phyloP scores from a whole-genome alignment of 2,329 filamentous ascomycete species.

The Arthroderma sp. region DNA sequence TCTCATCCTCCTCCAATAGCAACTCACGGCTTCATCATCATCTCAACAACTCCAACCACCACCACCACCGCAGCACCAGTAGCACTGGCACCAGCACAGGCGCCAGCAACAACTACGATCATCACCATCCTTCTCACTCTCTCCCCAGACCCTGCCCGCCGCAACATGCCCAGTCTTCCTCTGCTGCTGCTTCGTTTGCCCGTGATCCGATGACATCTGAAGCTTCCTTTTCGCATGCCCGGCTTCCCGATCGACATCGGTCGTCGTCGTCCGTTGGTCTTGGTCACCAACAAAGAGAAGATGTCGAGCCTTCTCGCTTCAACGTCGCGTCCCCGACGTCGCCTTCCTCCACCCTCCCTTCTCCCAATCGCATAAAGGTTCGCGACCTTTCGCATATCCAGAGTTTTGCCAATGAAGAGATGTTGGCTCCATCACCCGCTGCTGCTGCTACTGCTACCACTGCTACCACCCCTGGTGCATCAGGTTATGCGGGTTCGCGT shows the following conservation, averaged over 20 bases:
- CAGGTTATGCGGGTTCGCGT: not conserved
- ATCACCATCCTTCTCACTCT: too few species aligned
- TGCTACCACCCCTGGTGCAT: constrained; percentile 13
- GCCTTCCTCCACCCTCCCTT: constrained; percentile 30
- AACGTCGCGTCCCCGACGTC: constrained; percentile 2
- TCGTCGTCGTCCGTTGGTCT: too few species aligned
- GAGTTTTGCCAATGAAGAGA: constrained; percentile 68
- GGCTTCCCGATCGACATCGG: constrained; percentile 9
- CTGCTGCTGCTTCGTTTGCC: constrained; percentile 3
- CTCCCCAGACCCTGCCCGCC: not conserved
- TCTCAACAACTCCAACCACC: constrained; percentile 3
- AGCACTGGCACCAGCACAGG: not conserved
- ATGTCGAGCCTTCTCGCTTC: constrained; percentile 4
- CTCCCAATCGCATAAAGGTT: constrained; percentile 58
- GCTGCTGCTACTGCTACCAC: constrained; percentile 25
- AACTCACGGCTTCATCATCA: constrained; percentile 12
- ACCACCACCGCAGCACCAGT: not conserved
- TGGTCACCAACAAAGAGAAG: too few species aligned
- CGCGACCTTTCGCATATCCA: constrained; percentile 85
- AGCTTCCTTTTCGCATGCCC: constrained; percentile 17
- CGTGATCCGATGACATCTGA: constrained; percentile 39
- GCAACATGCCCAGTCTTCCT: constrained; percentile 3
- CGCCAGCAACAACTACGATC: not conserved
- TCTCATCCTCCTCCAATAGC: constrained; percentile 6
- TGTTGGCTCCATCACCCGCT: constrained; percentile 43